Base-by-base conservation (phyloP, 169 alveolate species). In the Amoebophrya sp. region DNA sequence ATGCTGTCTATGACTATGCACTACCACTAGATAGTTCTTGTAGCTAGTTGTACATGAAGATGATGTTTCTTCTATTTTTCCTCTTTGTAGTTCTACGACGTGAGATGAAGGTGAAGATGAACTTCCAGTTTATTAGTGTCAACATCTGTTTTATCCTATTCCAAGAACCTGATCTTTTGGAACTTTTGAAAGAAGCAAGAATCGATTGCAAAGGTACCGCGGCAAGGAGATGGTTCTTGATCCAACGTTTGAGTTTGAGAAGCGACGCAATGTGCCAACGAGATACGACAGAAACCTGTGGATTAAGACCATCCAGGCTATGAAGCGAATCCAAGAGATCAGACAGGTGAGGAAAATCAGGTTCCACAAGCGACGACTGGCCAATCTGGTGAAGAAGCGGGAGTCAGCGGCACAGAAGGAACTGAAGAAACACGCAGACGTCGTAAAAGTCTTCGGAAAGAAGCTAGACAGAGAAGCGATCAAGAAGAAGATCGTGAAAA, bases 211-310 rank as follows among this genome's bases (percentile, higher is more conserved):
- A 1, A 65, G 83, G 83, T 65, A 65, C 83, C 83, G 83, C 83
- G 98, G 99, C 41, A 98, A 99, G 95, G 99, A 99, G 96, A 95
- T 98, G 98, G 96, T 95, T 54, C 95, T 96, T 14, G 99, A 99
- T 94, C 95, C 97, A 40, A 97, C 98, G 36, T 97, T 98, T 92
- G 99, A 98, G 77, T 98, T 98, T 94, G 99, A 99, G 96, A 96
- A 98, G 96, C 96, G 98, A 93, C 95, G 99, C 93, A 98, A 98
- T 94, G 96, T 96, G 77, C 99, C 99, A 2, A 93, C 93, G 90
- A 96, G 98, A 83, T 99, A 99, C 95, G 98, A 99, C 95, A 96
- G 99, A 92, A 97, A 97, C 92, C 90, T 98, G 91, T 97, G 97
- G 95, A 97, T 98, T 41, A 97, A 98, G 94, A 98, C 99, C 40